phyloP scores from a whole-genome alignment of 2,329 filamentous ascomycete genomes.

The Akanthomyces muscarius region DNA sequence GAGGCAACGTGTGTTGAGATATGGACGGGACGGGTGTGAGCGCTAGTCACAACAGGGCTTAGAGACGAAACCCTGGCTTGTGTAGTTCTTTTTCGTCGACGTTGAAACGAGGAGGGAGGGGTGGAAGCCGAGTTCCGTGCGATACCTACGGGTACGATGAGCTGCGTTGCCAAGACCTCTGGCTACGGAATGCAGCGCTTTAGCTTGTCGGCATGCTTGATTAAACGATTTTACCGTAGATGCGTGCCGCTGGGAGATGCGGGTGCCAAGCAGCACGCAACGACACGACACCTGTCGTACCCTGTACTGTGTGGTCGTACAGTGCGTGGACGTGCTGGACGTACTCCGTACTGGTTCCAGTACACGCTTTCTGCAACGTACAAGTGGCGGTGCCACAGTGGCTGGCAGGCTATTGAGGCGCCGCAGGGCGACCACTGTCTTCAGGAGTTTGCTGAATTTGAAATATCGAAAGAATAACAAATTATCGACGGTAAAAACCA shows the following conservation, averaged over 20 bases:
- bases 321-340: neutral
- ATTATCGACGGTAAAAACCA: too few species aligned
- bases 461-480: neutral
- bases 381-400: neutral
- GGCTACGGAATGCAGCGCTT: neutral
- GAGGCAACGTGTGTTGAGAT: neutral
- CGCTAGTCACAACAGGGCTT: too few species aligned
- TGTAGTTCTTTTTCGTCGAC: too few species aligned
- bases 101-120: neutral
- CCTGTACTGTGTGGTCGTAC: neutral
- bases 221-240: neutral
- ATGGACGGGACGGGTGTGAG: neutral
- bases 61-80: too few species aligned
- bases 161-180: neutral
- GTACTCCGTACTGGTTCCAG: too few species aligned
- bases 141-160: neutral
- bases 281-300: neutral
- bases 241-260: neutral
- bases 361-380: neutral
- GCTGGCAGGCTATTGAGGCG: neutral
- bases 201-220: slow-evolving; percentile 5
- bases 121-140: neutral
- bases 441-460: neutral
- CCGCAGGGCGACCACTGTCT: neutral
- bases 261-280: neutral